Conservation (phyloP, 2,329 filamentous ascomycete species). For the Pyrenophora teres region DNA sequence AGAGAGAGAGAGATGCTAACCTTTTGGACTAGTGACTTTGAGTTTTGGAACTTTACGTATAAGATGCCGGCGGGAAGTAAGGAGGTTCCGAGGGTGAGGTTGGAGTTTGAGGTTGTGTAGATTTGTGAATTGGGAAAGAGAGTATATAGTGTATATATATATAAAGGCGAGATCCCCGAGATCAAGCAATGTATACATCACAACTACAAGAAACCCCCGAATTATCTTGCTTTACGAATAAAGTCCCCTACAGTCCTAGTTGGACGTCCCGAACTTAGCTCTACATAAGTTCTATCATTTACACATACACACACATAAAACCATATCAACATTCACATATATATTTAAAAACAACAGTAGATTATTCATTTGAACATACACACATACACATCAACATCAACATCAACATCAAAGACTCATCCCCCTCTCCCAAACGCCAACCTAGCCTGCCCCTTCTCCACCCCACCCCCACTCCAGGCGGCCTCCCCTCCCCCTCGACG, state of each 20-base stretch:
- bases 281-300: too few relatives aligned
- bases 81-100: conserved; percentile 30
- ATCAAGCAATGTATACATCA: too few relatives aligned
- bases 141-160: too few relatives aligned
- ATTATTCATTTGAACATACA: background rate
- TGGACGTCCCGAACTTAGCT: too few relatives aligned
- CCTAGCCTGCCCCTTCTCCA: conserved; percentile 53
- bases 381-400: background rate
- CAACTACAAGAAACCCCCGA: too few relatives aligned
- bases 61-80: conserved; percentile 38
- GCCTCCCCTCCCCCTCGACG: conserved; percentile 40
- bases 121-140: background rate
- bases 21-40: conserved; percentile 38
- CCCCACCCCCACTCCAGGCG: conserved; percentile 30
- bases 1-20: too few relatives aligned
- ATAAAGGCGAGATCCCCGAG: too few relatives aligned
- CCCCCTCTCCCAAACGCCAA: conserved; percentile 48
- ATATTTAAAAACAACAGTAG: background rate
- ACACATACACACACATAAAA: background rate
- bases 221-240: too few relatives aligned
- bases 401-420: background rate
- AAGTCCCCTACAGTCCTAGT: too few relatives aligned
- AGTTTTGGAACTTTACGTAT: conserved; percentile 53
- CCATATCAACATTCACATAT: too few relatives aligned
- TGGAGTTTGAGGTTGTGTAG: conserved; percentile 27